Conservation (phyloP, 345 rosid genomes). For the Melaleuca quinquenervia region DNA sequence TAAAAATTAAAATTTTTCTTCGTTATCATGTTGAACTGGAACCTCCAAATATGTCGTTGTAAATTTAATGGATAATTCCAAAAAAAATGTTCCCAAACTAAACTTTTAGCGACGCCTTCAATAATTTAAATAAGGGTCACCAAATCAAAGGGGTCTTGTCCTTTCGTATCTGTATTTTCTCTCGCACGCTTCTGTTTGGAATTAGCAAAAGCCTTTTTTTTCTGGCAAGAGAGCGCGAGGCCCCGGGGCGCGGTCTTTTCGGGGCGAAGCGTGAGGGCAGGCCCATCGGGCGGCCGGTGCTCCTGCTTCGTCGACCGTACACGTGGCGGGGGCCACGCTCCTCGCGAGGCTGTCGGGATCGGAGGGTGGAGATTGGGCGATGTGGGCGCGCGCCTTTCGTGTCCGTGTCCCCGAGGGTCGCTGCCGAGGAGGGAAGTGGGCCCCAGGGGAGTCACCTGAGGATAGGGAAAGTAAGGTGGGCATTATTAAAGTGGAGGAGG, state of each 20-base stretch:
- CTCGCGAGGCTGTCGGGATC: neutral
- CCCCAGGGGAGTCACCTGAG: neutral
- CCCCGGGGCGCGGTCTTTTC: slow-evolving; percentile 13
- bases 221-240: neutral
- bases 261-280: neutral
- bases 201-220: neutral
- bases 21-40: neutral
- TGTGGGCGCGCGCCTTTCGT: neutral
- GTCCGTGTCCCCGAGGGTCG: neutral
- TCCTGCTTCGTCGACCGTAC: neutral
- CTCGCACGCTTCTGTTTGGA: slow-evolving; percentile 23
- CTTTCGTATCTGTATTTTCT: neutral
- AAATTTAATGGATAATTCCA: too few relatives aligned
- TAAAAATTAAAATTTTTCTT: neutral
- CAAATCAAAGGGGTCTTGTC: neutral
- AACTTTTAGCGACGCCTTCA: neutral
- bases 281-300: slow-evolving; percentile 2
- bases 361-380: neutral
- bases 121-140: neutral
- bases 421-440: neutral
- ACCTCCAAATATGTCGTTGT: too few relatives aligned
- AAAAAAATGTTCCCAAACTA: neutral
- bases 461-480: neutral
- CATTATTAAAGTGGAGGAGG: neutral
- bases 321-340: neutral